A percentile compares a stretch with the other conserved stretches of the same genome.
These are phyloP conservation scores for Aureobasidium sp. DNA, from an alignment of 2,329 filamentous ascomycete species.

Conservation along the genomic window DNA sequence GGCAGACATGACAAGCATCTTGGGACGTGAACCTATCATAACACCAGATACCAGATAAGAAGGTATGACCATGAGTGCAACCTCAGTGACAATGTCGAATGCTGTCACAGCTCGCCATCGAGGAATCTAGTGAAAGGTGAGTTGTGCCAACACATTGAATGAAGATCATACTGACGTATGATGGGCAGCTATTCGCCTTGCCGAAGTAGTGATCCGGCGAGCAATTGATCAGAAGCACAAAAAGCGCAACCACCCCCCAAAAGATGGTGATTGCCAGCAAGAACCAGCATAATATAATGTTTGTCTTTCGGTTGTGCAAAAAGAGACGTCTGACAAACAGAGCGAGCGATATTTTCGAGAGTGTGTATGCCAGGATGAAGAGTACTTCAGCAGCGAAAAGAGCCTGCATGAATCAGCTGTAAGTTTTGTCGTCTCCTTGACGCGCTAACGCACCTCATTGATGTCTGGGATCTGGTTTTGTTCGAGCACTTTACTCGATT, in stretches of 20 bases:
- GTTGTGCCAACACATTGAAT: background rate
- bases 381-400: background rate
- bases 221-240: constrained; percentile 2
- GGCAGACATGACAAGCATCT: constrained; percentile 10
- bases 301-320: background rate
- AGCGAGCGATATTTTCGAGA: constrained; percentile 17
- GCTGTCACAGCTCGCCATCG: constrained; percentile 14
- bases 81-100: constrained; percentile 17
- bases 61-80: constrained; percentile 5
- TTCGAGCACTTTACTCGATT: background rate
- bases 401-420: background rate
- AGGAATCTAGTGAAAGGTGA: background rate
- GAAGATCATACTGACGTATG: background rate
- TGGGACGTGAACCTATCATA: background rate
- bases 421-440: background rate
- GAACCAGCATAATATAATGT: background rate
- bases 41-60: constrained; percentile 12
- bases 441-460: background rate
- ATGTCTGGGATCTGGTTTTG: background rate
- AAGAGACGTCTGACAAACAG: constrained; percentile 18
- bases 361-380: constrained; percentile 1
- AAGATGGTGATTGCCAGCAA: background rate
- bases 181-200: background rate
- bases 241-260: background rate
- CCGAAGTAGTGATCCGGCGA: background rate